Conservation (phyloP, 108 stramenopile genomes). For the Schizochytrium sp. region DNA sequence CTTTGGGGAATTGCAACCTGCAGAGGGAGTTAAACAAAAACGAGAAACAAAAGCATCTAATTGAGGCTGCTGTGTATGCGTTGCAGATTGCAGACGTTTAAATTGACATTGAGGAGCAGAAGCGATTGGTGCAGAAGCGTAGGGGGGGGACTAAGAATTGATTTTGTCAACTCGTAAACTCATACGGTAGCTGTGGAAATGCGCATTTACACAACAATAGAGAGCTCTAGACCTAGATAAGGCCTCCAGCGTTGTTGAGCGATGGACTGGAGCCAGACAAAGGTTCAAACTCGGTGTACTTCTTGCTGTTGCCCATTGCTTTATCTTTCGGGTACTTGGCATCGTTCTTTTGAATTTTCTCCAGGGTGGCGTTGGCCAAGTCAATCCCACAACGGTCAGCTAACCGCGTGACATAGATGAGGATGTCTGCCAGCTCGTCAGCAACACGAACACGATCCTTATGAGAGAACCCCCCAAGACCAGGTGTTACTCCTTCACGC, state of each 20-base stretch:
- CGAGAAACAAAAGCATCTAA: no score
- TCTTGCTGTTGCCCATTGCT: slow-evolving; percentile 34
- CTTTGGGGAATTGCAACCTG: no score
- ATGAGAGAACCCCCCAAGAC: slow-evolving; percentile 52
- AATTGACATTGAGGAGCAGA: no score
- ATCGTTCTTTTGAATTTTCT: slow-evolving; percentile 62
- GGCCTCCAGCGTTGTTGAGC: neutral
- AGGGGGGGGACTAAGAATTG: no score
- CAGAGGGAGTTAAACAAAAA: no score
- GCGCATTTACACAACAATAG: no score
- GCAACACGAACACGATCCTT: slow-evolving; percentile 81
- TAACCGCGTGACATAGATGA: slow-evolving; percentile 87
- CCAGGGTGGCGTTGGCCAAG: slow-evolving; percentile 11
- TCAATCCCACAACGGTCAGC: slow-evolving; percentile 69
- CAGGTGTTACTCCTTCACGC: slow-evolving; percentile 67
- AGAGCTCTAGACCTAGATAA: neutral
- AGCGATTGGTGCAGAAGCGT: no score
- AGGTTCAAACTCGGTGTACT: slow-evolving; percentile 64
- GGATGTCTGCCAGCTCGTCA: slow-evolving; percentile 92
- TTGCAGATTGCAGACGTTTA: no score
- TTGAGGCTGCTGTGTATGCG: no score
- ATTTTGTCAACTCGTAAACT: no score
- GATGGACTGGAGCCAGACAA: neutral
- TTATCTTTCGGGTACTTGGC: slow-evolving; percentile 65
- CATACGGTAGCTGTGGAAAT: no score